Conservation (phyloP, 768 basidiomycete species). For the Rhodotorula graminis region DNA sequence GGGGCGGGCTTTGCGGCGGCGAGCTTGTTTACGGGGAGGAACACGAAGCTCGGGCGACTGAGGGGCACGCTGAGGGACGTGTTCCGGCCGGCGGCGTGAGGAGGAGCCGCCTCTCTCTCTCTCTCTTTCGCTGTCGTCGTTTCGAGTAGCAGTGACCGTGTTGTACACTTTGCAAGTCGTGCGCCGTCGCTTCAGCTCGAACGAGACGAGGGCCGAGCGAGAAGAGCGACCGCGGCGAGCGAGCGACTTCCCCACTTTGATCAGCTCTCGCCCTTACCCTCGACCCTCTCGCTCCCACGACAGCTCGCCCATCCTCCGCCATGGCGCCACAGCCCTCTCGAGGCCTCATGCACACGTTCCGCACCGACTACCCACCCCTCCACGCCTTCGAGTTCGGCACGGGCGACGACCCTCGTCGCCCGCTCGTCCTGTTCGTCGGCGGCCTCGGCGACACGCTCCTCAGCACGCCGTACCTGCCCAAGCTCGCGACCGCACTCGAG, state of each 20-base stretch:
- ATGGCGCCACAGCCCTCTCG: too few species aligned
- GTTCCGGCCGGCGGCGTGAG: slow-evolving; percentile 3
- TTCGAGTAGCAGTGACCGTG: too few species aligned
- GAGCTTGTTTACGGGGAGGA: slow-evolving; percentile 73
- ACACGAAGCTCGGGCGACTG: slow-evolving; percentile 61
- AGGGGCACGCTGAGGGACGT: slow-evolving; percentile 53
- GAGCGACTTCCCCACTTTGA: too few species aligned
- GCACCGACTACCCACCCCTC: not conserved
- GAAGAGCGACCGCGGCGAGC: too few species aligned
- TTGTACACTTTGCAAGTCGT: too few species aligned
- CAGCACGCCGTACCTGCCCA: not conserved
- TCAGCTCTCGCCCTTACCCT: not conserved
- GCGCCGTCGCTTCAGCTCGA: too few species aligned
- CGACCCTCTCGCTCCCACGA: not conserved
- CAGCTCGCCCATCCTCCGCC: too few species aligned
- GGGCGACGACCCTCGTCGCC: not conserved
- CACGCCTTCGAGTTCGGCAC: slow-evolving; percentile 5
- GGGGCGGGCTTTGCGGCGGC: slow-evolving; percentile 60
- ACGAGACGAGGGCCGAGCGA: too few species aligned
- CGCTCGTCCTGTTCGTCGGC: not conserved
- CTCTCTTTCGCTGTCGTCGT: too few species aligned
- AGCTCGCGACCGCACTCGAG: not conserved
- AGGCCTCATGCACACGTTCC: not conserved
- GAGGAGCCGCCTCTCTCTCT: not conserved
- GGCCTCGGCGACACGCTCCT: not conserved